phyloP scores from a whole-genome alignment of 176 grass and related monocot genomes.

The Lolium rigidum region DNA sequence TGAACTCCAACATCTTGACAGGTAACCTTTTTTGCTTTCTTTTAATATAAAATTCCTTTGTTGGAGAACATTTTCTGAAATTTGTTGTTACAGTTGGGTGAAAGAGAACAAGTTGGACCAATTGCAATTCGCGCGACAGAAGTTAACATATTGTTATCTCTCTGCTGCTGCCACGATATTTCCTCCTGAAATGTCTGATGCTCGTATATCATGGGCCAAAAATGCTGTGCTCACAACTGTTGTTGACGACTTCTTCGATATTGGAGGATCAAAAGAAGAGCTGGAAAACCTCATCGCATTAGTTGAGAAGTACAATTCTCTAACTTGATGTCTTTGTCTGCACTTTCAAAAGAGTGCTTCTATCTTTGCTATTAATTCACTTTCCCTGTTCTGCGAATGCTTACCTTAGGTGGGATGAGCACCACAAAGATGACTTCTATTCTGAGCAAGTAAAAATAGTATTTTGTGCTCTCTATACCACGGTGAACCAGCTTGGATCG shows the following conservation, averaged over 20 bases:
- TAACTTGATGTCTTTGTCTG: not conserved
- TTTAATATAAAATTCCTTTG: not conserved
- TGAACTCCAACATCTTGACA: constrained; percentile 71
- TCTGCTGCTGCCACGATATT: constrained; percentile 10
- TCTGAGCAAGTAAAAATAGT: constrained; percentile 76
- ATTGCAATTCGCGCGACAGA: not conserved
- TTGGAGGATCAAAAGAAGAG: constrained; percentile 9
- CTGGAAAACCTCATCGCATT: constrained; percentile 6
- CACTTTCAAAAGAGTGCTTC: not conserved
- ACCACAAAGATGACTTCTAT: constrained; percentile 53
- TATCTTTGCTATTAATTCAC: not conserved
- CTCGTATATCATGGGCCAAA: constrained; percentile 14
- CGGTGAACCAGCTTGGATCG: constrained; percentile 66
- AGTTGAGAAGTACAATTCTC: not conserved
- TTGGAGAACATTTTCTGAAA: not conserved
- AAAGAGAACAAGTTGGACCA: constrained; percentile 1
- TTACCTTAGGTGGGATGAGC: constrained; percentile 69
- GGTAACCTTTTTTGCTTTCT: constrained; percentile 37
- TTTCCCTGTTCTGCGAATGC: not conserved
- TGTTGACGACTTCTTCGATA: constrained; percentile 8
- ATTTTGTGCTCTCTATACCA: constrained; percentile 59
- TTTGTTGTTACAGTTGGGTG: not conserved
- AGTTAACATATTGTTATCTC: not conserved
- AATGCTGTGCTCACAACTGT: constrained; percentile 4
- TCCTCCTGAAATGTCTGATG: not conserved